These are phyloP conservation scores for Trichocomaceae sp. DNA, from an alignment of 2,329 filamentous ascomycete genomes.

Conservation along the genomic window DNA sequence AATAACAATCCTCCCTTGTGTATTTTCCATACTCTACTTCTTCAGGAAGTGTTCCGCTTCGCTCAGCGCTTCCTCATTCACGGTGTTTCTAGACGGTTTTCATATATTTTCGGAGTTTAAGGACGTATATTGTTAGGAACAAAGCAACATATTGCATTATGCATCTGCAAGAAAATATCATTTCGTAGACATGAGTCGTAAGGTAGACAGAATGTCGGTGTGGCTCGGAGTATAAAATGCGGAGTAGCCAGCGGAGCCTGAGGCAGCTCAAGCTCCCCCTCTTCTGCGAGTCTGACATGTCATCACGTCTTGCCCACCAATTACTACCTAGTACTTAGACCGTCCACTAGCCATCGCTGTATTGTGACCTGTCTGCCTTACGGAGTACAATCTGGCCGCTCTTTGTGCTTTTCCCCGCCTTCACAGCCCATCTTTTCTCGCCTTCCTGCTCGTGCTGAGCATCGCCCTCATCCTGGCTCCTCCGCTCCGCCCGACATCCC, in stretches of 20 bases:
- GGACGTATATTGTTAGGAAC: not conserved
- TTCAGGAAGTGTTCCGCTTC: not conserved
- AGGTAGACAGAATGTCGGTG: no score
- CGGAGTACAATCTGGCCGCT: conserved; percentile 7
- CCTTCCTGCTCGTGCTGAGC: conserved; percentile 28
- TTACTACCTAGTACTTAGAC: not conserved
- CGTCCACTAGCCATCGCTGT: not conserved
- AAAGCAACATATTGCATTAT: not conserved
- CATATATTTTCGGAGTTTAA: not conserved
- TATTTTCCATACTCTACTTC: not conserved
- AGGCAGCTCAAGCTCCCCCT: not conserved
- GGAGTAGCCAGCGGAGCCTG: not conserved
- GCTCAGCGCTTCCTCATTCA: not conserved
- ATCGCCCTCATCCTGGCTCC: conserved; percentile 44
- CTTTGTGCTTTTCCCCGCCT: conserved; percentile 1
- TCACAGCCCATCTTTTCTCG: conserved; percentile 17
- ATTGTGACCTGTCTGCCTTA: not conserved
- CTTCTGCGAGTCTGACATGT: not conserved
- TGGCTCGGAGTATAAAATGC: not conserved
- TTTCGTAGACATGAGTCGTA: not conserved
- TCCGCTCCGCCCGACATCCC: conserved; percentile 32
- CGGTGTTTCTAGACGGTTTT: conserved; percentile 5
- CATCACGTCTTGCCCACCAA: not conserved
- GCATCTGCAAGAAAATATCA: not conserved
- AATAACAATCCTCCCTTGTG: not conserved